Base-by-base conservation (phyloP, 345 rosid genomes). In the Eucalyptus cloeziana region DNA sequence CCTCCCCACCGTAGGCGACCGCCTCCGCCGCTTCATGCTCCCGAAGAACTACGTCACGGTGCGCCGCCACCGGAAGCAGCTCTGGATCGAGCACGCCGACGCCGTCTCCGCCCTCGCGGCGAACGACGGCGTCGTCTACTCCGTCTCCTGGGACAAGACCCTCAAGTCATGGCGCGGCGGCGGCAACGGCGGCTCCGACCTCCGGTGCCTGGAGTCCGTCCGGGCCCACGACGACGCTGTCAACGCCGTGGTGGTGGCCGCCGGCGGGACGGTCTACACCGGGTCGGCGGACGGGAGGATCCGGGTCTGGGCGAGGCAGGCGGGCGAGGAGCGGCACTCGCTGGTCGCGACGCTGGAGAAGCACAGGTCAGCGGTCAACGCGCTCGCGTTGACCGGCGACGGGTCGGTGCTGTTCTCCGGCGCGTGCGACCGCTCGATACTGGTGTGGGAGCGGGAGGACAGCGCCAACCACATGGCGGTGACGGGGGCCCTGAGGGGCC, bases 371-470 rank as follows among this genome's bases (percentile, higher is more conserved):
- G 98, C 99, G 11, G 98, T 97, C 5, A 97, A 97, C 87, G 98
- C 99, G 2, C 86, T 96, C 86, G 97, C 98, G 8, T 87, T 97
- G 79, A 95, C 83, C 92, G 92, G 89, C 85, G 97, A 96, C 89
- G 99, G 98, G 25, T 94, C 98, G 85, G 94, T 94, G 11, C 88
- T 97, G 90, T 97, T 96, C 62, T 97, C 98, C 24, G 99, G 99
- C 13, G 95, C 99, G 25, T 97, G 98, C 89, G 99, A 97, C 92
- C 95, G 99, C 67, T 96, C 99, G 44, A 97, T 97, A 87, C 67
- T 96, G 95, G 98, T 97, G 86, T 97, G 99, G 99, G 98, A 94
- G 90, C 95, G 95, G 89, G 99, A 97, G 86, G 99, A 95, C 88
- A 94, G 94, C 17, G 96, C 94, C 8, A 92, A 91, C 87, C 93